These are phyloP conservation scores for Tolypocladium cylindrosporum DNA, from an alignment of 2,329 filamentous ascomycete species.

Conservation along the genomic window DNA sequence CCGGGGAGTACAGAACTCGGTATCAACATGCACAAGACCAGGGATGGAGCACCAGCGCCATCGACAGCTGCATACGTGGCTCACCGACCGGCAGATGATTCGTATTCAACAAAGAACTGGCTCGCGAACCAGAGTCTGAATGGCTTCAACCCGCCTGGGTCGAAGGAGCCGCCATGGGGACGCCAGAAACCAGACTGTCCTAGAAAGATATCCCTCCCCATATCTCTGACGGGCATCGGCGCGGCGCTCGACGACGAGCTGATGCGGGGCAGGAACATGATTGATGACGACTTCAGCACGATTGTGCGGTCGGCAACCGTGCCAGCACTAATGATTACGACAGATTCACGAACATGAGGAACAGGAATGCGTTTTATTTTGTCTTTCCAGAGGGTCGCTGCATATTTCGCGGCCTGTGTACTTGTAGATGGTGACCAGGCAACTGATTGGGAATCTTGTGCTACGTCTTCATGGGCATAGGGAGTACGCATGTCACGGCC, in stretches of 20 bases:
- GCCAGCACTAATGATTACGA: slow-evolving; percentile 9
- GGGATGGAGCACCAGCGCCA: not conserved
- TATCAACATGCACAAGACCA: not conserved
- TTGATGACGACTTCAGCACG: slow-evolving; percentile 8
- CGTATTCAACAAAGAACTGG: not conserved
- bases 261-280: slow-evolving; percentile 7
- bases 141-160: not conserved
- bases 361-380: not conserved
- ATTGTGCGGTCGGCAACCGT: slow-evolving; percentile 7
- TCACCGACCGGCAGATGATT: not conserved
- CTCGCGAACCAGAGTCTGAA: not conserved
- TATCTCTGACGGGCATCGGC: slow-evolving; percentile 14
- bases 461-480: not conserved
- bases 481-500: not conserved
- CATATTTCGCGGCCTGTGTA: not conserved
- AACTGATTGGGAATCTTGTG: not conserved
- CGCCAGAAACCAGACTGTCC: not conserved
- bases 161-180: not conserved
- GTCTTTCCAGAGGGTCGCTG: not conserved
- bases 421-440: not conserved
- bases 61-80: not conserved
- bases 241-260: slow-evolving; percentile 11
- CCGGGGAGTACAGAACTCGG: slow-evolving; percentile 1
- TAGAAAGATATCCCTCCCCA: slow-evolving; percentile 5
- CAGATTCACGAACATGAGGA: slow-evolving; percentile 6